Evolutionary conservation across 805 yeast species (phyloP).

Genomic region (Kluyveromyces nonfermentans): DNA sequence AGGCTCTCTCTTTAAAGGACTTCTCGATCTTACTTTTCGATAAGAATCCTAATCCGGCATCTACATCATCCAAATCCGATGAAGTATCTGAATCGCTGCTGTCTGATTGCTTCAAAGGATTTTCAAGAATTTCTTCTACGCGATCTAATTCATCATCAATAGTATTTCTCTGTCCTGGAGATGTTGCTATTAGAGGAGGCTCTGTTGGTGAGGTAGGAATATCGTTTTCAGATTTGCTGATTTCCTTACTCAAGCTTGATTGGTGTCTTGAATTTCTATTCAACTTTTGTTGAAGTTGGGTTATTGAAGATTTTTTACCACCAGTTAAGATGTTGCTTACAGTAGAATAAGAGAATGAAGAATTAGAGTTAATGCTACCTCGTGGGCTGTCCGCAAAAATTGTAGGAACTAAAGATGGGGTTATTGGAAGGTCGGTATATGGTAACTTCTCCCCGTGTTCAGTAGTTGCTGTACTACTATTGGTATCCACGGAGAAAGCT

Average conservation of each 20-base stretch:
- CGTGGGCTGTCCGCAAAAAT: conserved; percentile 21
- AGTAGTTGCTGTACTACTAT: conserved; percentile 16
- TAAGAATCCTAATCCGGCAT: conserved; percentile 21
- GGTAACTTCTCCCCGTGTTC: conserved; percentile 7
- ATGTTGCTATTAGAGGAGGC: background rate
- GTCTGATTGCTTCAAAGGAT: background rate
- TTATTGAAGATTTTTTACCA: conserved; percentile 1
- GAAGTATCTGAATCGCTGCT: conserved; percentile 3
- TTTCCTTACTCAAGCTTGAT: conserved; percentile 20
- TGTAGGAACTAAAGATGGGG: conserved; percentile 9
- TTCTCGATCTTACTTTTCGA: conserved; percentile 22
- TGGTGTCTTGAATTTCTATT: conserved; percentile 8
- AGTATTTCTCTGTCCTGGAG: background rate
- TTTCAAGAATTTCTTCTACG: background rate
- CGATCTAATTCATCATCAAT: conserved; percentile 3
- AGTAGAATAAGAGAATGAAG: conserved; percentile 12
- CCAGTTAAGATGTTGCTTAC: background rate
- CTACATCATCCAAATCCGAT: conserved; percentile 20
- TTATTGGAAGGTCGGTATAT: background rate
- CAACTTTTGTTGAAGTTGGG: background rate
- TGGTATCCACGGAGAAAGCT: conserved; percentile 20
- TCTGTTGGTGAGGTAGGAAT: background rate
- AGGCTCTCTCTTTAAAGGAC: conserved; percentile 15
- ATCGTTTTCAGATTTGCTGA: background rate
- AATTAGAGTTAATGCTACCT: conserved; percentile 19